Conservation (phyloP, 2,329 filamentous ascomycete genomes). For the Ophiostoma sp. region DNA sequence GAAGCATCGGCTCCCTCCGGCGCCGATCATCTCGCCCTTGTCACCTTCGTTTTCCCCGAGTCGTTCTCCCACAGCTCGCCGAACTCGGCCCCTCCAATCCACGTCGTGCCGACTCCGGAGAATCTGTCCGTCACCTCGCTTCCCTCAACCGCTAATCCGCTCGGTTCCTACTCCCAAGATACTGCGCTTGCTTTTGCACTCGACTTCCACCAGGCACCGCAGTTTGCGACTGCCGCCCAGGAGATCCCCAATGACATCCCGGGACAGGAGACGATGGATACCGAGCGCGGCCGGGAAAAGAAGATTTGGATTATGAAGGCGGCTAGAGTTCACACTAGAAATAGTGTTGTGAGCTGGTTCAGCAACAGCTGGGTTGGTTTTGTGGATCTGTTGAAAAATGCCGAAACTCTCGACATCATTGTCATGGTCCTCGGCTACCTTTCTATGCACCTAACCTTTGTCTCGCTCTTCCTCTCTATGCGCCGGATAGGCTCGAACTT, state of each 20-base stretch:
- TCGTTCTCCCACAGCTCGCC: constrained; percentile 62
- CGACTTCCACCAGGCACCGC: constrained; percentile 65
- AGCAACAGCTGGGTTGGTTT: constrained; percentile 81
- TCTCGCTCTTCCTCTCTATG: constrained; percentile 98
- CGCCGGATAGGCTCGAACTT: constrained; percentile 92
- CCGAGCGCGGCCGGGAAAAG: constrained; percentile 59
- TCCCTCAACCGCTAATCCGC: constrained; percentile 77
- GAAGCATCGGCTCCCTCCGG: constrained; percentile 36
- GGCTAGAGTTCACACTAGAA: constrained; percentile 58
- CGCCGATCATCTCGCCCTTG: constrained; percentile 67
- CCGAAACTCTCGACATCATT: constrained; percentile 90
- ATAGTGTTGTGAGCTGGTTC: constrained; percentile 65
- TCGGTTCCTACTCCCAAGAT: constrained; percentile 79
- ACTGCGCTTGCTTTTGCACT: constrained; percentile 77
- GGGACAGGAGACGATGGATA: constrained; percentile 20
- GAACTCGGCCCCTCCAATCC: constrained; percentile 60
- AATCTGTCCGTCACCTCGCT: constrained; percentile 71
- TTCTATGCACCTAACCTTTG: constrained; percentile 96
- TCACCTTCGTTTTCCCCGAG: constrained; percentile 87
- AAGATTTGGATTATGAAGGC: constrained; percentile 98
- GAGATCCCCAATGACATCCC: constrained; percentile 68
- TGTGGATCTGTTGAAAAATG: constrained; percentile 72
- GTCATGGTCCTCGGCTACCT: constrained; percentile 97
- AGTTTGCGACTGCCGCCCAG: constrained; percentile 70
- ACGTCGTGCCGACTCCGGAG: constrained; percentile 63